Base-by-base conservation (phyloP, 176 grass and related monocot species). In the Secale cereale region DNA sequence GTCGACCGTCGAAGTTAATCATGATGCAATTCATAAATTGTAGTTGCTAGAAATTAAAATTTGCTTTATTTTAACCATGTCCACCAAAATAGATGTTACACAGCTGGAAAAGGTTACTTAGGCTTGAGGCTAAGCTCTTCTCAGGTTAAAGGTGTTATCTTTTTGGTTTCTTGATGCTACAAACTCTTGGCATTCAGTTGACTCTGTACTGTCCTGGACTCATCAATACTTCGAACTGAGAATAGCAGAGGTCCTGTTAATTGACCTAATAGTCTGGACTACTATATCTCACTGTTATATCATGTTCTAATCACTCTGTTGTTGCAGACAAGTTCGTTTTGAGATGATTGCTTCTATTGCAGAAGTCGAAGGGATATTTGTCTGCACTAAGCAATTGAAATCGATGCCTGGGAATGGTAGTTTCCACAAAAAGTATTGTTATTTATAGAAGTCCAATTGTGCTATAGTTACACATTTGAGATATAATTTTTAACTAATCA, bases 301-400 rank as follows among this genome's bases (percentile, higher is more conserved):
- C 74, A 45, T 69, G 39, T 76, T 72, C 63, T 30, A 31, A 67
- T 48, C 40, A 15, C 33, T 40, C 40, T 85, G n/a, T 13, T 25
- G 71, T 62, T 61, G 5, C 19, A 45, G 28, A 32, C 78, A 95
- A 89, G 89, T 98, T 32, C 93, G 95, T 11, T 98, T 98, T 87
- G 95, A 95, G 83, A 85, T 93, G 48, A 88, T 98, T 64, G 93
- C 90, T 90, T 85, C 80, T 80, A 92, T 98, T 41, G 91, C 89
- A 68, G 95, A 98, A 84, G 87, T 89, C 29, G 91, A 93, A 78
- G 91, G 89, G 8, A 92, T 98, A 84, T 85, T 93, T 71, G 33
- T 98, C 73, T 90, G 72, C 77, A 98, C 20, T 39, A 91, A 91
- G 78, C 80, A 91, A 17, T 93, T 84, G 46, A 92, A 93, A 84